Evolutionary conservation across 1,139 yeast genomes (phyloP), one percentile per base, ranked within the genome.

Genomic region (Saccharomycopsis hybrid): DNA sequence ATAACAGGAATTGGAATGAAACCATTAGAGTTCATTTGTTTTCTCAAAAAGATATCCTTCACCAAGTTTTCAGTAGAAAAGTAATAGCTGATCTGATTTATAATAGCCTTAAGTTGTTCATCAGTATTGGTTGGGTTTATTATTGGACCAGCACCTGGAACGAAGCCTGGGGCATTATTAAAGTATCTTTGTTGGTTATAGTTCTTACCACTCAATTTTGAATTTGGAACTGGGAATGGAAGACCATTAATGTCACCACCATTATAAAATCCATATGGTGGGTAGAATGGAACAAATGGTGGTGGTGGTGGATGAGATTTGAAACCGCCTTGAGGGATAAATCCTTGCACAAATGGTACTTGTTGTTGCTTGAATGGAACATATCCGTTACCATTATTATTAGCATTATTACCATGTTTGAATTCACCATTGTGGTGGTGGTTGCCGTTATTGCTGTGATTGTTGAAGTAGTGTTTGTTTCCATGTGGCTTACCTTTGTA

Each of bases 61-160:
- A 86, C 74, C 66, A 92, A 74, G 68, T 92, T 92, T 60, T 89
- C 96, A 51, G 83, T 75, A 30, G 94, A 83, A 67, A 92, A 85
- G 67, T 92, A 92, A 71, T 90, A 92, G 63, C 87, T 92, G 53
- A 89, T 71, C 72, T 89, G 97, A 59, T 76, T 77, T 30, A 57
- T 54, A 37, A 61, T 49, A 5, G 59, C 55, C 33, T 53, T 51
- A 35, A 59, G 41, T 27, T 60, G 59, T 28, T 59, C 62, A 9
- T 46, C 52, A 40, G 54, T 54, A n/a, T n/a, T n/a, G 5, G 7
- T 8, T 8, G 39, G 24, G 13, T 13, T 36, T 5, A 36, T 36
- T 42, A 54, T 53, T 31, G 33, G 32, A 9, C 13, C 7, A 11
- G 37, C 31, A 24, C 41, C 41, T 5, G 46, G 36, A 31, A 38